phyloP scores from a whole-genome alignment of 768 basidiomycete species.

The Leucocoprinus leucothites region DNA sequence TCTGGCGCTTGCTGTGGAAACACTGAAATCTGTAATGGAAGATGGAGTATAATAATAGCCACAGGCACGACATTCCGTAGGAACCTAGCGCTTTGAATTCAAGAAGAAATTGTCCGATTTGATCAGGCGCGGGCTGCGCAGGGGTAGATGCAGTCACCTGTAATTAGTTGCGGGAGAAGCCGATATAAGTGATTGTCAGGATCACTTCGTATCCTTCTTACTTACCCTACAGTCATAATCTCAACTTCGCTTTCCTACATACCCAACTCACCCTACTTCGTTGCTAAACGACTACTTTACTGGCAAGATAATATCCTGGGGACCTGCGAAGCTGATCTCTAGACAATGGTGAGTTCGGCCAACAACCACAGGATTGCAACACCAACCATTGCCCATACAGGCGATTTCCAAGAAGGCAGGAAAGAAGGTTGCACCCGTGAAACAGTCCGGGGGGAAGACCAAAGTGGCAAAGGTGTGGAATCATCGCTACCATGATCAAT shows the following conservation, averaged over 20 bases:
- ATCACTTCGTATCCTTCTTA: neutral
- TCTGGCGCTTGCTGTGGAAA: constrained; percentile 47
- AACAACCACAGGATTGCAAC: neutral
- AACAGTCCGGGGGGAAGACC: constrained; percentile 53
- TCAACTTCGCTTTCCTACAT: neutral
- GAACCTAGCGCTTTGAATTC: neutral
- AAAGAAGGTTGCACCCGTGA: constrained; percentile 70
- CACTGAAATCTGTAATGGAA: constrained; percentile 34
- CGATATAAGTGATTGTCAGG: neutral
- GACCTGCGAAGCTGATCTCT: neutral
- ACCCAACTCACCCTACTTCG: neutral
- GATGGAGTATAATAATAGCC: neutral
- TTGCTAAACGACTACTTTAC: neutral
- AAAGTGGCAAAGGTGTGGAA: constrained; percentile 75
- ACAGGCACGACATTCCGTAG: no score
- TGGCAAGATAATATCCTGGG: neutral
- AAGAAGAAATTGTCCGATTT: neutral
- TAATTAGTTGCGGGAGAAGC: constrained; percentile 7
- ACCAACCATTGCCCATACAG: constrained; percentile 32
- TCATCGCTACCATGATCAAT: neutral
- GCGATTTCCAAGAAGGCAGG: constrained; percentile 89
- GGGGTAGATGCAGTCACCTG: neutral
- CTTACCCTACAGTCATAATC: neutral
- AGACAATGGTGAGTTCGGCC: constrained; percentile 18
- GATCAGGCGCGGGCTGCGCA: neutral